Evolutionary conservation across 2,329 filamentous ascomycete genomes (phyloP), one percentile per base, ranked within the genome.

Genomic region (Microsporum canis): DNA sequence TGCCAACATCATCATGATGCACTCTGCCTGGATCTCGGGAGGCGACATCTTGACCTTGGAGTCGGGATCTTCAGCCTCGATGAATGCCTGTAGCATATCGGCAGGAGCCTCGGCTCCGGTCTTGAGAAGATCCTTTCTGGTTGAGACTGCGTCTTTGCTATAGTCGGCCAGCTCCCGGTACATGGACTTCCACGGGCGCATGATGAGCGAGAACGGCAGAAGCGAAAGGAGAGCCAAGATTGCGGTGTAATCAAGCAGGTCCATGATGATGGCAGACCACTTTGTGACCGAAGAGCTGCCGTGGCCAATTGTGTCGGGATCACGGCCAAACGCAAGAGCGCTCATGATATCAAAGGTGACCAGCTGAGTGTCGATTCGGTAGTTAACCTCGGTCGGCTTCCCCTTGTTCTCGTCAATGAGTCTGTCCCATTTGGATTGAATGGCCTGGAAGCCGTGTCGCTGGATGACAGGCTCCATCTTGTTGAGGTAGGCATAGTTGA

Each of bases 261-360:
- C 33, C 56, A 58, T 58, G 33, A 58, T 58, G 6, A 58, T 38
- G 12, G 31, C 56, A 58, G 56, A 58, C 56, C 56, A 58, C 33
- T 58, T 58, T 5, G 38, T 58, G 12, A 58, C 38, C 3, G 56
- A 58, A 10, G 56, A 58, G 27, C 56, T 58, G 33, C 56, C 56
- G 5, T 58, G 33, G n/a, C 31, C 33, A 23, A 58, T 58, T 29
- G 56, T 38, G n/a, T 41, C 38, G 33, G 38, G 38, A 27, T 58
- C 38, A 38, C 56, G 56, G 38, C 56, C 56, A 58, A 58, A 58
- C 14, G 56, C 56, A 29, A 58, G 56, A 17, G 56, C 56, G 56
- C 56, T 58, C 56, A 58, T 58, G 38, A 58, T 58, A 41, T 58
- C 56, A 43, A 58, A 58, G 14, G 56, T 58, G 56, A 58, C 56